Percentiles rank a stretch among this genome's conserved stretches.
Conservation (phyloP, 1,284 basidiomycete species). For the Macrocybe sp. region DNA sequence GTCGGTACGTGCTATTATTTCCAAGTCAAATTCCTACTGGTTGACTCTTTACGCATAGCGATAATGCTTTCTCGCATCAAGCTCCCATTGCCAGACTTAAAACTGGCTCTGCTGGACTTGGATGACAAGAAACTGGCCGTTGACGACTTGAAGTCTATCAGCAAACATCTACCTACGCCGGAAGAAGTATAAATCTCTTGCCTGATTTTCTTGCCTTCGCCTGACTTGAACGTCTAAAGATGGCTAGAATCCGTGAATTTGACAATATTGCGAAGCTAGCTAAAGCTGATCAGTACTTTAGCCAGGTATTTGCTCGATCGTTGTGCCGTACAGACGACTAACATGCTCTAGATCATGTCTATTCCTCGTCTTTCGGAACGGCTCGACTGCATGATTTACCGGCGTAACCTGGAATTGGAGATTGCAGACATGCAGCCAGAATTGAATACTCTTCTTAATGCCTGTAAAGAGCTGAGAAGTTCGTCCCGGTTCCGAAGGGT, state of each 20-base stretch:
- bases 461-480: constrained; percentile 68
- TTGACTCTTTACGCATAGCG: constrained; percentile 33
- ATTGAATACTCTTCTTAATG: constrained; percentile 69
- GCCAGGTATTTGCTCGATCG: constrained; percentile 45
- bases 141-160: constrained; percentile 72
- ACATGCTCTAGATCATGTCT: constrained; percentile 56
- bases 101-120: constrained; percentile 61
- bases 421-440: constrained; percentile 84
- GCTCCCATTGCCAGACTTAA: constrained; percentile 57
- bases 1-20: constrained; percentile 46
- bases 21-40: not conserved
- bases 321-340: not conserved
- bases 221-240: constrained; percentile 28
- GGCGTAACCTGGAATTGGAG: constrained; percentile 76
- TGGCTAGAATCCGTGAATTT: constrained; percentile 61
- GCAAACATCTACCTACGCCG: constrained; percentile 66
- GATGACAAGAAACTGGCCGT: constrained; percentile 62
- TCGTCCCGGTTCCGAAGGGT: constrained; percentile 68
- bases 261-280: constrained; percentile 66
- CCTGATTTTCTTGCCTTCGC: not conserved
- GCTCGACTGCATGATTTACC: constrained; percentile 79
- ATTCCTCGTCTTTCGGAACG: constrained; percentile 75
- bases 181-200: constrained; percentile 59
- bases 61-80: constrained; percentile 82
- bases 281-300: constrained; percentile 84